Conservation (phyloP, 192 early-diverging fungal genomes). For the Coemansia sp. region DNA sequence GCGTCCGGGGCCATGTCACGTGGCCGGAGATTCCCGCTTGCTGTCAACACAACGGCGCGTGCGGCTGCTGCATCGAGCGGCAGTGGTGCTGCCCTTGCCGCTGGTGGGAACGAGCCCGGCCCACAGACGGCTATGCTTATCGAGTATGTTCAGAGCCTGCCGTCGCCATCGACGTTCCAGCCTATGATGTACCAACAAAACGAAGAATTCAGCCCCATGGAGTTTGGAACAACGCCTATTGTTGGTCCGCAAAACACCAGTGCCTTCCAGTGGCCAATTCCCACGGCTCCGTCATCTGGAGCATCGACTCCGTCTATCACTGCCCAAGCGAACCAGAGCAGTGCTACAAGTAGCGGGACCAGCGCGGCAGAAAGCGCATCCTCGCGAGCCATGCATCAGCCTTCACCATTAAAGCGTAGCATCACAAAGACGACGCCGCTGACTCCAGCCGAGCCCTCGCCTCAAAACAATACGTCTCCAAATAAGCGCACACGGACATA, state of each 20-base stretch:
- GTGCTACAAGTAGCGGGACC: not conserved
- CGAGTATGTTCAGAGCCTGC: slow-evolving; percentile 64
- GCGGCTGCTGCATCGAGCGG: slow-evolving; percentile 5
- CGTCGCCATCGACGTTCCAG: slow-evolving; percentile 75
- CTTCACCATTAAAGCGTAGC: slow-evolving; percentile 51
- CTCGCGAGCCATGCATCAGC: slow-evolving; percentile 36
- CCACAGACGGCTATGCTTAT: slow-evolving; percentile 67
- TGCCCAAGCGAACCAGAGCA: slow-evolving; percentile 1
- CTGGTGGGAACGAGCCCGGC: slow-evolving; percentile 56
- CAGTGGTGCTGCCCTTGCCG: not conserved
- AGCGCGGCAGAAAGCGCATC: not conserved
- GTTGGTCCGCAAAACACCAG: slow-evolving; percentile 58
- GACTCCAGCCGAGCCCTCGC: slow-evolving; percentile 3
- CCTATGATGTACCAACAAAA: slow-evolving; percentile 70
- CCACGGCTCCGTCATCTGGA: slow-evolving; percentile 10
- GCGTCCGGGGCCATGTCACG: slow-evolving; percentile 5
- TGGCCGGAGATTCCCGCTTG: slow-evolving; percentile 44
- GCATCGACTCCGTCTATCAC: slow-evolving; percentile 1
- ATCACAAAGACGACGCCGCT: slow-evolving; percentile 17
- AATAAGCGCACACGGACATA: slow-evolving; percentile 22
- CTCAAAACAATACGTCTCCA: slow-evolving; percentile 9
- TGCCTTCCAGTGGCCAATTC: slow-evolving; percentile 72
- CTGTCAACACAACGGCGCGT: slow-evolving; percentile 45
- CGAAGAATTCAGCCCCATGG: slow-evolving; percentile 74
- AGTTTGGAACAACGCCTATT: slow-evolving; percentile 71